Evolutionary conservation across 2,329 filamentous ascomycete species (phyloP).

Genomic region (Fusarium hostae): DNA sequence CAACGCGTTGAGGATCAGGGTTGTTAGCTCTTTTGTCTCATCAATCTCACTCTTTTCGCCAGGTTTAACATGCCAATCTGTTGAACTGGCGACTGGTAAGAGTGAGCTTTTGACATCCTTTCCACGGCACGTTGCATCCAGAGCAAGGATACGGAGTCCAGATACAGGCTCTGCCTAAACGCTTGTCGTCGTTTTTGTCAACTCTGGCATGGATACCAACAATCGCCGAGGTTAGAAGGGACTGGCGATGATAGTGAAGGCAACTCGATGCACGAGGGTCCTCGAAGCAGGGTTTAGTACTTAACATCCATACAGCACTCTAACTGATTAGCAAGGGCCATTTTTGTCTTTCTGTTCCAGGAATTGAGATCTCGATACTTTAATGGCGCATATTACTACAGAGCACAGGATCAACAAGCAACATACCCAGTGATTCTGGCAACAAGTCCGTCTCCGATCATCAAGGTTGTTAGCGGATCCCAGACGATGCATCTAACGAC

Average conservation of each 20-base stretch:
- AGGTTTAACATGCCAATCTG: conserved; percentile 3
- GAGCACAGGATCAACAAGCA: neutral
- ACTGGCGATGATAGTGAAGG: neutral
- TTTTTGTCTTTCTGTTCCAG: neutral
- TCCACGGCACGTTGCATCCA: neutral
- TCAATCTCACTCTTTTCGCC: conserved; percentile 24
- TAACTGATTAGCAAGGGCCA: neutral
- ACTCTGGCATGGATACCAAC: neutral
- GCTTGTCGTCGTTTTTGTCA: neutral
- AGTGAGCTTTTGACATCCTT: neutral
- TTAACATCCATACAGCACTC: neutral
- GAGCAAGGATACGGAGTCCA: neutral
- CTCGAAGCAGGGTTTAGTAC: neutral
- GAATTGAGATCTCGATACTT: neutral
- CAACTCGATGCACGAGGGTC: neutral
- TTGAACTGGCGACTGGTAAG: neutral
- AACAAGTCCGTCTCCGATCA: conserved; percentile 21
- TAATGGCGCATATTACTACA: neutral
- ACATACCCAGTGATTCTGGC: conserved; percentile 1
- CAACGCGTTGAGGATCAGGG: conserved; percentile 22
- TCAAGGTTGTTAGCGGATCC: conserved; percentile 36
- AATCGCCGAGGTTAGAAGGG: neutral
- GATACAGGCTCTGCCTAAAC: neutral
- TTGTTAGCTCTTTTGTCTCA: conserved; percentile 31
- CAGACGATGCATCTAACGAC: conserved; percentile 22